These are phyloP conservation scores for Pichia eremophila DNA, from an alignment of 805 yeast genomes.

Conservation along the genomic window DNA sequence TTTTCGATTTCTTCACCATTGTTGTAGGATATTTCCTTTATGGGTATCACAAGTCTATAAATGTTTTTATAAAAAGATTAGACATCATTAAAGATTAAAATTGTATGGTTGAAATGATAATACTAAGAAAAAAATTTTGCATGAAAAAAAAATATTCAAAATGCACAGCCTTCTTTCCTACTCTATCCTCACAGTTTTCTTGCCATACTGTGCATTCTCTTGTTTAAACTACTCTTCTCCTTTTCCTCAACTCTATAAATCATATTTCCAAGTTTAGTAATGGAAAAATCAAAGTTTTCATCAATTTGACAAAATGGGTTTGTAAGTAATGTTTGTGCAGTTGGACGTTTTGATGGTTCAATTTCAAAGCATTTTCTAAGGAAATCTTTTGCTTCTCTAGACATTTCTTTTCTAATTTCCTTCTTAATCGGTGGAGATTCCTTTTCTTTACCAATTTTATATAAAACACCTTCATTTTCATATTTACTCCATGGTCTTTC, in stretches of 20 bases:
- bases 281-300: conserved; percentile 20
- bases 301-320: conserved; percentile 32
- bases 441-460: conserved; percentile 67
- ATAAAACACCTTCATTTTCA: conserved; percentile 91
- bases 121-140: not conserved
- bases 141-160: not conserved
- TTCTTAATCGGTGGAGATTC: conserved; percentile 94
- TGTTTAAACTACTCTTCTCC: conserved; percentile 13
- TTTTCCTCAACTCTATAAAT: conserved; percentile 14
- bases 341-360: conserved; percentile 82
- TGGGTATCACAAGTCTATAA: not conserved
- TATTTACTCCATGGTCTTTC: conserved; percentile 95
- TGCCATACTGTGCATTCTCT: conserved; percentile 12
- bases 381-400: conserved; percentile 58
- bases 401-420: conserved; percentile 61
- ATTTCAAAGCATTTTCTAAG: conserved; percentile 65
- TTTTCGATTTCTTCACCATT: conserved; percentile 24
- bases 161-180: not conserved
- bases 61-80: not conserved
- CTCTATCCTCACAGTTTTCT: conserved; percentile 4
- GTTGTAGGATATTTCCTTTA: not conserved
- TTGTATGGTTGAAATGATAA: not conserved
- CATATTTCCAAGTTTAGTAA: conserved; percentile 24
- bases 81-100: too few relatives aligned
- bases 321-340: conserved; percentile 55